These are phyloP conservation scores for Leccinum fibrillosum DNA, from an alignment of 768 basidiomycete genomes.

Conservation along the genomic window DNA sequence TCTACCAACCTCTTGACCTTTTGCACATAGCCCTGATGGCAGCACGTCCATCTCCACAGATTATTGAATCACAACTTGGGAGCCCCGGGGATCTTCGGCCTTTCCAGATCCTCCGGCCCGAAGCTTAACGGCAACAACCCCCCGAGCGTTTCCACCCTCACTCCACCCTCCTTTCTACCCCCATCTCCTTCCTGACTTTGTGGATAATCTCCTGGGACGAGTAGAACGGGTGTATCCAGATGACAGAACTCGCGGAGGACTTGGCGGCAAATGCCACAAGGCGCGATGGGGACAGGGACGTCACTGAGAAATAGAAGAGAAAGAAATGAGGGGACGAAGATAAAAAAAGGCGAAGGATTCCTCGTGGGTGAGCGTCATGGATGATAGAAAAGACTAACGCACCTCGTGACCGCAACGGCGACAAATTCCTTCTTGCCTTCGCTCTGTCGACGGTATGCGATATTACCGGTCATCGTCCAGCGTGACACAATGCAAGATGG, in stretches of 20 bases:
- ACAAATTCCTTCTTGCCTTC: constrained; percentile 69
- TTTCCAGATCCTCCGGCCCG: constrained; percentile 78
- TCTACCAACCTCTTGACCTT: no score
- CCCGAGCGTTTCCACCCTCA: constrained; percentile 62
- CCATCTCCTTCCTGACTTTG: constrained; percentile 22
- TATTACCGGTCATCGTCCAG: background rate
- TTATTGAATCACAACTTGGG: background rate
- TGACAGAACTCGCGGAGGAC: constrained; percentile 84
- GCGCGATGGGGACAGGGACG: constrained; percentile 63
- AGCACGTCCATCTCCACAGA: background rate
- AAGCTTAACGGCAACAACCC: constrained; percentile 83
- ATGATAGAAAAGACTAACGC: constrained; percentile 22
- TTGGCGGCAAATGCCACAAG: constrained; percentile 94
- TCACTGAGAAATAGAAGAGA: constrained; percentile 49
- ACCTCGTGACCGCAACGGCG: constrained; percentile 82
- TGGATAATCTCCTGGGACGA: constrained; percentile 66
- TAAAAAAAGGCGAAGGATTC: background rate
- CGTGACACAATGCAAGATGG: background rate
- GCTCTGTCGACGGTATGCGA: constrained; percentile 47
- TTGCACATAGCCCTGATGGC: no score
- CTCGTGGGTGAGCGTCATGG: background rate
- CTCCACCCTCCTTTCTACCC: constrained; percentile 38
- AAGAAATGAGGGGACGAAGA: background rate
- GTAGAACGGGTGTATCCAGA: constrained; percentile 65
- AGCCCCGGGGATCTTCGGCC: constrained; percentile 31